Evolutionary conservation across 2,329 filamentous ascomycete species (phyloP).

Genomic region (Penicillium aurantiogriseum): DNA sequence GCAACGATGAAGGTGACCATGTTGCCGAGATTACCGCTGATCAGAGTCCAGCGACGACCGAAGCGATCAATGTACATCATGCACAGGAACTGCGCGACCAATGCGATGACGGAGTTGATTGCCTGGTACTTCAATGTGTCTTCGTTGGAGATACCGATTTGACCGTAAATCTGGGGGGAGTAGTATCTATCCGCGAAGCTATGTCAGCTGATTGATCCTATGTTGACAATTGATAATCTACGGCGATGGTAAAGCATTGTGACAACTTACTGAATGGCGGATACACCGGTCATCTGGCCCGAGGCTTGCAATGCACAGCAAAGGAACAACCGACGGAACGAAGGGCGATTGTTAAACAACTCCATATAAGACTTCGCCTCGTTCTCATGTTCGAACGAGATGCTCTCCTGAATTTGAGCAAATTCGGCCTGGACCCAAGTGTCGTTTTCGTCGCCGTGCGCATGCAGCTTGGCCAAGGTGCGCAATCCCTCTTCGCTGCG

Average conservation of each 20-base stretch:
- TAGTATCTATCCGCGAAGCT: constrained; percentile 54
- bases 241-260: too few relatives aligned
- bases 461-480: constrained; percentile 68
- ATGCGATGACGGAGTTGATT: constrained; percentile 68
- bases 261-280: constrained; percentile 59
- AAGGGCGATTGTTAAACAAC: constrained; percentile 64
- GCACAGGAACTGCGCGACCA: constrained; percentile 66
- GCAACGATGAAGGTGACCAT: constrained; percentile 71
- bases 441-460: constrained; percentile 65
- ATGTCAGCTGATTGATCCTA: background rate
- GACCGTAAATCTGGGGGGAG: constrained; percentile 63
- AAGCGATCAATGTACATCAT: constrained; percentile 65
- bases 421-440: constrained; percentile 71
- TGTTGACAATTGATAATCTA: too few relatives aligned
- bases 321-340: constrained; percentile 70
- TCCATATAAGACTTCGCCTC: constrained; percentile 69
- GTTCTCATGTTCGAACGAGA: constrained; percentile 65
- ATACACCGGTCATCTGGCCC: constrained; percentile 74
- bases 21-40: constrained; percentile 69
- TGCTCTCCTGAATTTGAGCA: constrained; percentile 66
- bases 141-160: constrained; percentile 65
- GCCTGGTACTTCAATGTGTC: constrained; percentile 73
- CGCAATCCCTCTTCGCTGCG: constrained; percentile 62
- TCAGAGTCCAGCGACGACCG: constrained; percentile 70
- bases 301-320: constrained; percentile 68